These are phyloP conservation scores for Fusarium sp. DNA, from an alignment of 2,329 filamentous ascomycete genomes.

Conservation along the genomic window DNA sequence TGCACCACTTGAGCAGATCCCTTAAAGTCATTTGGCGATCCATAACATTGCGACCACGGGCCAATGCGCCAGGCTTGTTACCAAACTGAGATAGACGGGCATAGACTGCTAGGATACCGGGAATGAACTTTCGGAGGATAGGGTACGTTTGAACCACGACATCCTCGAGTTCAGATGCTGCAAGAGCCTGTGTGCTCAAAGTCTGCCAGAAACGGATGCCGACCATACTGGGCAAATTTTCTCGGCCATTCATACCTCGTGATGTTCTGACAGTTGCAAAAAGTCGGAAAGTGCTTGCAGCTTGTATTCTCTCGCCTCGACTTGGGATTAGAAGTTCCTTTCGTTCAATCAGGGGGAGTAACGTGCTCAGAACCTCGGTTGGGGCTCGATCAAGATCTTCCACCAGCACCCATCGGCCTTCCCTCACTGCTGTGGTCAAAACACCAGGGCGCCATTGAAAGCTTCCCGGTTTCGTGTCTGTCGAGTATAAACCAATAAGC, in stretches of 20 bases:
- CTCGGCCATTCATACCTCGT: constrained; percentile 74
- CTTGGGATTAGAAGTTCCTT: constrained; percentile 92
- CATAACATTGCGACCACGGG: constrained; percentile 59
- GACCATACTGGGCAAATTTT: constrained; percentile 79
- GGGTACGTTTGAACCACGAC: constrained; percentile 81
- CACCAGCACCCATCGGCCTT: constrained; percentile 96
- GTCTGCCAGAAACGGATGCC: constrained; percentile 89
- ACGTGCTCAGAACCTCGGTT: constrained; percentile 91
- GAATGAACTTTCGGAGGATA: constrained; percentile 72
- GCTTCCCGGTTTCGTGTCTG: constrained; percentile 85
- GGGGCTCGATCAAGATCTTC: constrained; percentile 97
- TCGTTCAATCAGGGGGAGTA: constrained; percentile 91
- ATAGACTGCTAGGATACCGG: constrained; percentile 72
- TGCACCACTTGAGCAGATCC: constrained; percentile 93
- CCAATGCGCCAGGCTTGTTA: constrained; percentile 57
- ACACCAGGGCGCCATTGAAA: constrained; percentile 95
- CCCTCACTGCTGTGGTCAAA: constrained; percentile 90
- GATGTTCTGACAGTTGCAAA: constrained; percentile 91
- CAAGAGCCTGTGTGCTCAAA: constrained; percentile 76
- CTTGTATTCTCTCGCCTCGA: constrained; percentile 86
- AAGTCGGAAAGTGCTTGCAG: constrained; percentile 87
- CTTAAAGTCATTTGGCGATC: constrained; percentile 73
- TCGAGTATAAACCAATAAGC: constrained; percentile 93
- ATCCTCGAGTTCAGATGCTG: constrained; percentile 76
- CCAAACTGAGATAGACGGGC: constrained; percentile 65